Percentiles rank a stretch among this genome's conserved stretches.
Evolutionary conservation across 805 yeast species (phyloP).

Genomic region (Cyberlindnera misumaiensis): DNA sequence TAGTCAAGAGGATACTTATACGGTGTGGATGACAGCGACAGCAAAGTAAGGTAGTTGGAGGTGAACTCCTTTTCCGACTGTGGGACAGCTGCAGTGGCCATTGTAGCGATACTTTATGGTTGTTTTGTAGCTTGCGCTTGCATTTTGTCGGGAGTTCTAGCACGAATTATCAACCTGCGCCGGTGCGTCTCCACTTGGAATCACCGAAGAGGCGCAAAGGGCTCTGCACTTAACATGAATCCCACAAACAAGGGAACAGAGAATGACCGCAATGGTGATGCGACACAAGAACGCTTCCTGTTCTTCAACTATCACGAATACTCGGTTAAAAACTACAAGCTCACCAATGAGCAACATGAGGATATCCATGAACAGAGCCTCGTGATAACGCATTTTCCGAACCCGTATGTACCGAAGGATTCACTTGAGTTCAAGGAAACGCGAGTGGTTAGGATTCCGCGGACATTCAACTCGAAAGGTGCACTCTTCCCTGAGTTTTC

Average conservation of each 20-base stretch:
- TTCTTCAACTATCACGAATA: slow-evolving; percentile 71
- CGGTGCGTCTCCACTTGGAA: too few relatives aligned
- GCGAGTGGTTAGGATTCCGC: slow-evolving; percentile 60
- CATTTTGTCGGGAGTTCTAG: neutral
- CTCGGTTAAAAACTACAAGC: slow-evolving; percentile 29
- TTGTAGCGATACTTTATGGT: neutral
- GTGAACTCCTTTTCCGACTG: slow-evolving; percentile 17
- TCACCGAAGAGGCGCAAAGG: neutral
- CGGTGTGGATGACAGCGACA: slow-evolving; percentile 10
- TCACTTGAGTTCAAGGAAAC: slow-evolving; percentile 31
- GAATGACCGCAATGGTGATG: slow-evolving; percentile 14
- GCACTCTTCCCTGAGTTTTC: slow-evolving; percentile 49
- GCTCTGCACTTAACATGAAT: slow-evolving; percentile 7
- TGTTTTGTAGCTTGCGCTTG: neutral
- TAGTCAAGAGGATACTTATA: slow-evolving; percentile 5
- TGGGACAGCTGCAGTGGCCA: slow-evolving; percentile 9
- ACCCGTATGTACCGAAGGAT: slow-evolving; percentile 34
- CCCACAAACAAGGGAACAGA: slow-evolving; percentile 14
- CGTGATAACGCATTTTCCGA: slow-evolving; percentile 63
- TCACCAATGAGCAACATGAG: slow-evolving; percentile 14
- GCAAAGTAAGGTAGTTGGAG: slow-evolving; percentile 13
- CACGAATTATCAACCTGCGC: neutral
- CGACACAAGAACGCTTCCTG: slow-evolving; percentile 14
- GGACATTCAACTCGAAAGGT: slow-evolving; percentile 35
- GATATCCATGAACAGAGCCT: slow-evolving; percentile 30